These are phyloP conservation scores for Paecilomyces fulvus DNA, from an alignment of 2,329 filamentous ascomycete genomes.

Conservation along the genomic window DNA sequence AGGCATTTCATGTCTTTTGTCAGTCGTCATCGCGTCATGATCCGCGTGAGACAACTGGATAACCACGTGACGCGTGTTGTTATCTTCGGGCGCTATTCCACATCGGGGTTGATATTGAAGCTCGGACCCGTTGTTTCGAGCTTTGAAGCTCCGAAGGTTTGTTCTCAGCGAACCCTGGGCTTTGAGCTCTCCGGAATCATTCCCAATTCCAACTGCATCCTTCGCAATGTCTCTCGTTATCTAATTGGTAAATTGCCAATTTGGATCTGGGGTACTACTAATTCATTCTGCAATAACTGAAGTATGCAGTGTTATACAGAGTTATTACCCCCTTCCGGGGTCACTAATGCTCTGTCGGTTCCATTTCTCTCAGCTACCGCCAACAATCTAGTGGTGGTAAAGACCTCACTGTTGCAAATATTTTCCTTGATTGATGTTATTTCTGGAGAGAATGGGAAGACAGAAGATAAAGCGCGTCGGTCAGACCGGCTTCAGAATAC, in stretches of 20 bases:
- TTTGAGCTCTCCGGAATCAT: background rate
- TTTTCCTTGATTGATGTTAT: conserved; percentile 62
- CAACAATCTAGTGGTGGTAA: conserved; percentile 82
- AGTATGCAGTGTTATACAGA: conserved; percentile 96
- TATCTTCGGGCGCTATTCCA: background rate
- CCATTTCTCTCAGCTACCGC: conserved; percentile 68
- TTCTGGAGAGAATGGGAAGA: conserved; percentile 34
- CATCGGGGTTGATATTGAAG: background rate
- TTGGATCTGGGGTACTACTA: background rate
- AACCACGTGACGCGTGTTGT: background rate
- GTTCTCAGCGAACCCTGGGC: background rate
- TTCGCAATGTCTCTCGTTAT: background rate
- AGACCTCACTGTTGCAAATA: conserved; percentile 86
- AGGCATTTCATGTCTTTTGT: background rate
- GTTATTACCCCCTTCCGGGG: conserved; percentile 85
- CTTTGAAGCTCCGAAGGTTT: background rate
- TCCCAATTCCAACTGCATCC: background rate
- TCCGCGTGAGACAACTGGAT: background rate
- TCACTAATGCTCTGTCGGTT: conserved; percentile 75
- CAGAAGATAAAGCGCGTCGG: conserved; percentile 46
- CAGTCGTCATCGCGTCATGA: background rate
- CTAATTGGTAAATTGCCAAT: background rate
- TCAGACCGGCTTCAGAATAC: conserved; percentile 58
- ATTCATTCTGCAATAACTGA: background rate
- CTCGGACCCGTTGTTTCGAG: background rate